These are phyloP conservation scores for Lipomyces yamadae DNA, from an alignment of 805 yeast genomes.

Conservation along the genomic window DNA sequence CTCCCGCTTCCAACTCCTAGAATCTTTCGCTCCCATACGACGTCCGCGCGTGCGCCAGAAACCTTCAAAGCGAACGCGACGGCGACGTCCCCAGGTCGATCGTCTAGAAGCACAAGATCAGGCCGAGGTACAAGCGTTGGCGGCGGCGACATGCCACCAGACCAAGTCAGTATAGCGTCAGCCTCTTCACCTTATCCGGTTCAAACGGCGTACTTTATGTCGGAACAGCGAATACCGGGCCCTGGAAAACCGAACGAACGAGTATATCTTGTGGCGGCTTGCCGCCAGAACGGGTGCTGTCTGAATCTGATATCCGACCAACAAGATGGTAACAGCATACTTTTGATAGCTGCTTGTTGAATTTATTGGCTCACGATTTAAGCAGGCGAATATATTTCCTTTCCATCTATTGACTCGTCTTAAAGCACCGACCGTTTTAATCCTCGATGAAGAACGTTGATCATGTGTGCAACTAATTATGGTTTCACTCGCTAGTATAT, in stretches of 20 bases:
- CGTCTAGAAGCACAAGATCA: neutral
- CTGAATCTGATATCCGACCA: constrained; percentile 23
- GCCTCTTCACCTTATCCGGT: neutral
- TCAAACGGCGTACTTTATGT: constrained; percentile 3
- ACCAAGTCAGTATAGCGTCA: constrained; percentile 10
- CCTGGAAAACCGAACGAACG: constrained; percentile 2
- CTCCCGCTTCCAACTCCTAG: constrained; percentile 21
- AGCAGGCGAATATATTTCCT: constrained; percentile 27
- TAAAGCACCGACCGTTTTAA: constrained; percentile 6
- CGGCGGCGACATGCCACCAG: neutral
- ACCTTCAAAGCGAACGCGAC: neutral
- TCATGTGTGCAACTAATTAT: neutral
- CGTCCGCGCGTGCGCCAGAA: neutral
- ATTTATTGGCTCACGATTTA: neutral
- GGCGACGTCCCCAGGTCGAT: neutral
- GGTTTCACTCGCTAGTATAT: neutral
- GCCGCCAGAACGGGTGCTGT: constrained; percentile 19
- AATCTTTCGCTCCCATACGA: constrained; percentile 17
- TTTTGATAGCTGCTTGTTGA: neutral
- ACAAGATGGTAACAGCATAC: constrained; percentile 13
- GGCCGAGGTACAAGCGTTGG: neutral
- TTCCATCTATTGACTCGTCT: constrained; percentile 26
- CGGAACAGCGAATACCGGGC: neutral
- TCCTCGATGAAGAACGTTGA: neutral
- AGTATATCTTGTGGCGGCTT: constrained; percentile 24